phyloP scores from a whole-genome alignment of 148 eudicot genomes.

The Oxyria digyna region DNA sequence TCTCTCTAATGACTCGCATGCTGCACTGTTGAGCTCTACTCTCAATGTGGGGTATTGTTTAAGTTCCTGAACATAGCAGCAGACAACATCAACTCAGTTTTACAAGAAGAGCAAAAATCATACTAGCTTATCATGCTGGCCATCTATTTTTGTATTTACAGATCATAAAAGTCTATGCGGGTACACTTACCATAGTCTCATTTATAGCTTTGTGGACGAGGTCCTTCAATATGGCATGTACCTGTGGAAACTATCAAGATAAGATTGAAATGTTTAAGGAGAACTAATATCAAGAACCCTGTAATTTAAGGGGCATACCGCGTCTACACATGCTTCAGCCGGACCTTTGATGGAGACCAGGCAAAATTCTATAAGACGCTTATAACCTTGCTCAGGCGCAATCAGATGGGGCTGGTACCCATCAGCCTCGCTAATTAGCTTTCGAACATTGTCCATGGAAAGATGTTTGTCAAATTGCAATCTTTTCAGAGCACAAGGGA shows the following conservation, averaged over 20 bases:
- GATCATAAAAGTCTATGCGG: not conserved
- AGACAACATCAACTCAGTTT: too few species aligned
- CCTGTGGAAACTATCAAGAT: slow-evolving; percentile 65
- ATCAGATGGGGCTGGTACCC: slow-evolving; percentile 98
- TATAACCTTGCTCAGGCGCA: slow-evolving; percentile 97
- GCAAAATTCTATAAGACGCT: slow-evolving; percentile 88
- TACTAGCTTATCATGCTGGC: not conserved
- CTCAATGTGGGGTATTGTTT: slow-evolving; percentile 82
- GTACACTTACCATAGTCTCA: slow-evolving; percentile 50
- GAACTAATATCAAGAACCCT: too few species aligned
- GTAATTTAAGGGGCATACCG: slow-evolving; percentile 40
- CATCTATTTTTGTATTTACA: not conserved
- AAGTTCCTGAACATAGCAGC: slow-evolving; percentile 48
- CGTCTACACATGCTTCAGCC: slow-evolving; percentile 87
- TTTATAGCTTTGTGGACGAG: slow-evolving; percentile 73
- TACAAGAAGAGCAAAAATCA: too few species aligned
- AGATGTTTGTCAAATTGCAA: slow-evolving; percentile 95
- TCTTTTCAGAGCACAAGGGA: slow-evolving; percentile 87
- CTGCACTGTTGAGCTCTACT: slow-evolving; percentile 72
- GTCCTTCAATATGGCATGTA: slow-evolving; percentile 79
- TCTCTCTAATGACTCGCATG: slow-evolving; percentile 68
- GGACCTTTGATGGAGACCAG: slow-evolving; percentile 82
- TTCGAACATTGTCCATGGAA: slow-evolving; percentile 85
- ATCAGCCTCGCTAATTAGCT: slow-evolving; percentile 87
- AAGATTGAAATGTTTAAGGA: too few species aligned